Conservation (phyloP, 306 rosid species). For the Gastrolobium villosum region DNA sequence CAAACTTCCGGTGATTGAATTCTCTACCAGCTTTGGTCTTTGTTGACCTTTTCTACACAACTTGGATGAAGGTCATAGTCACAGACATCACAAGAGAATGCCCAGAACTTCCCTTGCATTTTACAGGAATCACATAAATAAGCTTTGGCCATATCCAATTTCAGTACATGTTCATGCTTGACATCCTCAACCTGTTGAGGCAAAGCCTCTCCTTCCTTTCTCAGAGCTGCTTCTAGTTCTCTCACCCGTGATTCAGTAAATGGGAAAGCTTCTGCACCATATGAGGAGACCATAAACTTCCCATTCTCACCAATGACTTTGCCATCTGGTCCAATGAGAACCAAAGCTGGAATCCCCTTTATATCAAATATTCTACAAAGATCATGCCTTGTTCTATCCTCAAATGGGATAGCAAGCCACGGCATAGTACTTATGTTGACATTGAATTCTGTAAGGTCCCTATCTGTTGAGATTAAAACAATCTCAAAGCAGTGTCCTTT, state of each 20-base stretch:
- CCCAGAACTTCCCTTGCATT: constrained; percentile 84
- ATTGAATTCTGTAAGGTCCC: constrained; percentile 76
- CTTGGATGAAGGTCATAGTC: constrained; percentile 93
- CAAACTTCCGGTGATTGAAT: constrained; percentile 33
- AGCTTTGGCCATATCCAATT: constrained; percentile 88
- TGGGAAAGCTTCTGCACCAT: constrained; percentile 91
- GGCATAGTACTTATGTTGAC: constrained; percentile 68
- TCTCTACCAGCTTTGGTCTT: constrained; percentile 45
- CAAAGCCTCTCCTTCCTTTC: constrained; percentile 85
- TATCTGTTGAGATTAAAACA: constrained; percentile 80
- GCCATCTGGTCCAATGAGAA: constrained; percentile 80
- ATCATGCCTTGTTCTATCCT: constrained; percentile 78
- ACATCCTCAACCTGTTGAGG: constrained; percentile 73
- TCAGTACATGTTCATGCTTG: constrained; percentile 87
- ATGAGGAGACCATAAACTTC: constrained; percentile 65
- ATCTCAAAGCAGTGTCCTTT: constrained; percentile 63
- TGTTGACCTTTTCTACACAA: constrained; percentile 65
- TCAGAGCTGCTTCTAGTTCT: constrained; percentile 72
- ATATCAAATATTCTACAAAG: constrained; percentile 76
- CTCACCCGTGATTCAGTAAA: constrained; percentile 72
- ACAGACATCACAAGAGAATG: constrained; percentile 88
- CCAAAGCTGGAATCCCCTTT: constrained; percentile 79
- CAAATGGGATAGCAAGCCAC: constrained; percentile 85
- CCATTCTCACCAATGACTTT: constrained; percentile 67
- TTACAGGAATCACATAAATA: constrained; percentile 87